phyloP scores from a whole-genome alignment of 176 grass and related monocot species.

The Aegilops speltoides region DNA sequence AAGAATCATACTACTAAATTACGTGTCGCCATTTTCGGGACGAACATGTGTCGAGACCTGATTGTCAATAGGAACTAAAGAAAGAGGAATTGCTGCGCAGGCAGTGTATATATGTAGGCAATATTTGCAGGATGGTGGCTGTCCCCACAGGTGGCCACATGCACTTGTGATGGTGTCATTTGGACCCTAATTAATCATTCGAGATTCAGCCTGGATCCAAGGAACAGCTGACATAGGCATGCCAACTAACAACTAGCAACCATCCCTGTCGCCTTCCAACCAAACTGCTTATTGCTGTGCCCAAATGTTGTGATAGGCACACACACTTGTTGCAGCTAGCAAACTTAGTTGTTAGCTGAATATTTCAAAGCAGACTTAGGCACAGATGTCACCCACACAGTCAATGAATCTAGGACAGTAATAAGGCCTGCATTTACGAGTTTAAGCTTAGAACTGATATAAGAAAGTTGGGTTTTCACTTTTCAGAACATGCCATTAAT shows the following conservation, averaged over 20 bases:
- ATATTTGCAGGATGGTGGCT: neutral
- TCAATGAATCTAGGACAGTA: neutral
- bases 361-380: neutral
- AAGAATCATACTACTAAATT: constrained; percentile 15
- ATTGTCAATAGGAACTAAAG: constrained; percentile 41
- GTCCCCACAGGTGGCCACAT: constrained; percentile 48
- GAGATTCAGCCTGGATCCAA: constrained; percentile 51
- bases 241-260: constrained; percentile 44
- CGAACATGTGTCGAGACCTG: constrained; percentile 36
- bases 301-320: constrained; percentile 39
- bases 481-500: neutral
- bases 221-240: constrained; percentile 33
- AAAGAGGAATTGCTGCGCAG: constrained; percentile 6
- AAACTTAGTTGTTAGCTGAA: neutral
- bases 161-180: constrained; percentile 54
- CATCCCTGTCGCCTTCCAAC: constrained; percentile 57
- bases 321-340: neutral
- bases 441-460: neutral
- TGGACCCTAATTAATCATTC: constrained; percentile 48
- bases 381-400: constrained; percentile 8
- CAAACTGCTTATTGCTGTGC: constrained; percentile 30
- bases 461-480: neutral
- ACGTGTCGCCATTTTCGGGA: neutral
- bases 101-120: neutral
- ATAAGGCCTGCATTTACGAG: neutral